A percentile compares a stretch with the other conserved stretches of the same genome.
phyloP scores from a whole-genome alignment of 179 eudicot genomes.

The Heliamphora pulchella region DNA sequence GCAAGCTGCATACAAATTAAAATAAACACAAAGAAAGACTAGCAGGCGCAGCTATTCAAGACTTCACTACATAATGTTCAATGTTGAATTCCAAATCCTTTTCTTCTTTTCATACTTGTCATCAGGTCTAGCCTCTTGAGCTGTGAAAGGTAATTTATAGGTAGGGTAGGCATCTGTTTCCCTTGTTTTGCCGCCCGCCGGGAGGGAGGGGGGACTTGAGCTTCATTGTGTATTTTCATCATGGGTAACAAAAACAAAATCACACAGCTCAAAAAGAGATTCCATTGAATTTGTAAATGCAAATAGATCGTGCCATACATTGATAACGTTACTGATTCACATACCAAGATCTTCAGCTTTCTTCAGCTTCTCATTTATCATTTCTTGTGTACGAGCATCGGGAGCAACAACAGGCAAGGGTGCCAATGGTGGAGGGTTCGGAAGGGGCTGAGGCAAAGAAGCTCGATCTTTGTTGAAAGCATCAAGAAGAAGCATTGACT shows the following conservation, averaged over 20 bases:
- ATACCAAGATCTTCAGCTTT: conserved; percentile 95
- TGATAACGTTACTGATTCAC: conserved; percentile 5
- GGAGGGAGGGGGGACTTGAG: not conserved
- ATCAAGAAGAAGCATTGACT: conserved; percentile 91
- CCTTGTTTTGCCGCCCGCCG: too few relatives aligned
- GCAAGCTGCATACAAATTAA: too few relatives aligned
- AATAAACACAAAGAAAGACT: too few relatives aligned
- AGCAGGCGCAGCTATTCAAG: too few relatives aligned
- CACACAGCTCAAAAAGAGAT: not conserved
- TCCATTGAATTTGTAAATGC: not conserved
- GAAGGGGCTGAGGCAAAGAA: conserved; percentile 80
- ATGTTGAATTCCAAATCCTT: too few relatives aligned
- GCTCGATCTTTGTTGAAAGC: conserved; percentile 98
- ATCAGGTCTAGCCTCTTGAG: too few relatives aligned
- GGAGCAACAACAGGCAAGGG: conserved; percentile 68
- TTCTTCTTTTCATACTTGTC: too few relatives aligned
- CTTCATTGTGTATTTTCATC: not conserved
- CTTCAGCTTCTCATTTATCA: conserved; percentile 96
- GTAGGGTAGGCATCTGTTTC: too few relatives aligned
- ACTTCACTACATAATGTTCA: too few relatives aligned
- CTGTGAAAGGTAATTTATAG: too few relatives aligned
- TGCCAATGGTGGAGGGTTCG: conserved; percentile 68
- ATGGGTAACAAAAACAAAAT: not conserved
- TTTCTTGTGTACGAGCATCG: conserved; percentile 91
- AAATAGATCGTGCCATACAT: not conserved